Evolutionary conservation across 2,329 filamentous ascomycete genomes (phyloP), one percentile per base, ranked within the genome.

Genomic region (Cercospora beticola): DNA sequence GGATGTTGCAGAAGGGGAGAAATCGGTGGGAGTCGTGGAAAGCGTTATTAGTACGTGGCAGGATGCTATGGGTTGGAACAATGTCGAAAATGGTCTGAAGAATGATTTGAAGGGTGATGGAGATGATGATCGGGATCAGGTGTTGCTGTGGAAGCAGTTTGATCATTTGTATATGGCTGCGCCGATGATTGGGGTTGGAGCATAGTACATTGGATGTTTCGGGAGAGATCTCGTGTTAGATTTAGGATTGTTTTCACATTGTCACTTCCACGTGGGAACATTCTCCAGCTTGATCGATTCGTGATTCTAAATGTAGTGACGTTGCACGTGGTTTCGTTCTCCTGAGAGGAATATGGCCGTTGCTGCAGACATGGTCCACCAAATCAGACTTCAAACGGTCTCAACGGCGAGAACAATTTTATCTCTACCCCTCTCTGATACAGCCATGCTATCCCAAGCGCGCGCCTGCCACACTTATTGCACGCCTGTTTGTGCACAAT

Each of bases 161-260:
- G 61, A 56, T 31, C 61, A 63, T 26, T 49, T 63, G 33, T 63
- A 63, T 54, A 63, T 63, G 61, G 61, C 61, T 12, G 61, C 61
- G 56, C 64, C 28, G 57, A 66, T 60, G 40, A 49, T 66, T 33
- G 28, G n/a, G 16, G 33, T 31, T 18, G 54, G 14, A 5, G 46
- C 9, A 1, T 49, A 49, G 8, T n/a, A 5, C 0, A 0, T 12
- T 0, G 1, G 2, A 16, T 12, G 14, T 40, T 1, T 2, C 3
- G 36, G 36, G 1, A n/a, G 36, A 16, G 36, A n/a, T 3, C 36
- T 16, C 2, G 36, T 40, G 14, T 40, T n/a, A 3, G 14, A 6
- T 40, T n/a, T 40, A 2, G 36, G 6, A 7, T 3, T 40, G 16
- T 40, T n/a, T 40, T n/a, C 36, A 40, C 36, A 40, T 40, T 40